Base-by-base conservation (phyloP, 2,329 filamentous ascomycete genomes). In the Monilinia fructigena region DNA sequence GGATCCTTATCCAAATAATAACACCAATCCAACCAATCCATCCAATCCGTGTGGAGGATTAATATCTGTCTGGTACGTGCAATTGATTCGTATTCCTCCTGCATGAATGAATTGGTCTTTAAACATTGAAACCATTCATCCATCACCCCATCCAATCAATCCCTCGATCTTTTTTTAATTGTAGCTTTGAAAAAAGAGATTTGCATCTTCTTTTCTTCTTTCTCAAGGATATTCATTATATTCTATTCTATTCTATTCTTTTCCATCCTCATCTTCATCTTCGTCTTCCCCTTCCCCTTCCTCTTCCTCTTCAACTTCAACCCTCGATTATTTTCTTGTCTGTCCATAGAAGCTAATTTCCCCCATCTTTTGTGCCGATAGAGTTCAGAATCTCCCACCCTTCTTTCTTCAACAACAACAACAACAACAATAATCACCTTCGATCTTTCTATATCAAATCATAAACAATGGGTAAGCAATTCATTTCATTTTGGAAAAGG, bases 381-480 rank as follows among this genome's bases (percentile, higher is more conserved):
- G 61, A 53, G 31, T 58, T 65, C 52, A 59, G 45, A 65, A 60
- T 45, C 54, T 60, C 63, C 55, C 48, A 53, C 63, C 55, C 55
- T 60, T 60, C 63, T 65, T 45, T 52, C 31, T 65, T 53, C 48
- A 52, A 35, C 28, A 14, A 40, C 16, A 16, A 60, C 48, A 52
- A 35, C 28, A 14, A 40, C 16, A 16, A 60, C 65, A 58, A 70
- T 66, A 77, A 77, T 72, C 63, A 61, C 69, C 55, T 70, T 74
- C 72, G 72, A 71, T 70, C 74, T 67, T 75, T 74, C 73, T 73
- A 71, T 69, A 70, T 52, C 60, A 73, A 40, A 63, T 70, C 68
- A 55, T 71, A 48, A 48, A 75, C 70, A 74, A 76, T 76, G 74
- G 74, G 74, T 76, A 76, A 76, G 74, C 74, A 74, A 69, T 72